Base-by-base conservation (phyloP, 1,284 basidiomycete genomes). In the Bjerkandera adusta region DNA sequence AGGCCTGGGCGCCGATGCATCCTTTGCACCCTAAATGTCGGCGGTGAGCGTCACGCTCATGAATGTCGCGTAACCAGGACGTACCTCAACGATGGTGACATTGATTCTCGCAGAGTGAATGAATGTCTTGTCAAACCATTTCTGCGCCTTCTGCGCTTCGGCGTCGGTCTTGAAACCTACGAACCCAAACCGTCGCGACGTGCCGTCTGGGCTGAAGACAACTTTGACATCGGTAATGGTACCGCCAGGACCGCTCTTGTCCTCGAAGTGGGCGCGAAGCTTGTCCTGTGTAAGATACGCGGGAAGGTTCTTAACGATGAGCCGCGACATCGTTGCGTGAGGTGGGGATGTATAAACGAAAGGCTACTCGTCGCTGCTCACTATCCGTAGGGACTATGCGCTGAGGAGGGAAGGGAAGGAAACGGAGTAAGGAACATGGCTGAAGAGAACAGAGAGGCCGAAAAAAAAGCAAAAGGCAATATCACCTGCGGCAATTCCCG, bases 301-400 rank as follows among this genome's bases (percentile, higher is more conserved):
- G 0, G 95, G 94, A 1, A 99, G 70, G 59, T 93, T 93, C 60
- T 92, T 93, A 39, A 97, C 75, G 47, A 99, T 89, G 36, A 99
- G 80, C 38, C 96, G 89, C 12, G 95, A 96, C 91, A 89, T 90
- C 3, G 24, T 41, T 20, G 16, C 8, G 36, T 20, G 5, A 36
- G 7, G 47, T 16, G 21, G 25, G 22, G n/a, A 13, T 22, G 11
- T 26, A 26, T 26, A 13, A 24, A 36, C 16, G n/a, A n/a, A n/a
- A n/a, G n/a, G n/a, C n/a, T n/a, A n/a, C n/a, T n/a, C n/a, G n/a
- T n/a, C n/a, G n/a, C n/a, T n/a, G n/a, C n/a, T n/a, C n/a, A n/a
- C 29, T 48, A 48, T 37, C 46, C 46, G n/a, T n/a, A n/a, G n/a
- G n/a, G n/a, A n/a, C n/a, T n/a, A n/a, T n/a, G n/a, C n/a, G n/a